Evolutionary conservation across 2,329 filamentous ascomycete species (phyloP).

Genomic region (Fusarium torreyae): DNA sequence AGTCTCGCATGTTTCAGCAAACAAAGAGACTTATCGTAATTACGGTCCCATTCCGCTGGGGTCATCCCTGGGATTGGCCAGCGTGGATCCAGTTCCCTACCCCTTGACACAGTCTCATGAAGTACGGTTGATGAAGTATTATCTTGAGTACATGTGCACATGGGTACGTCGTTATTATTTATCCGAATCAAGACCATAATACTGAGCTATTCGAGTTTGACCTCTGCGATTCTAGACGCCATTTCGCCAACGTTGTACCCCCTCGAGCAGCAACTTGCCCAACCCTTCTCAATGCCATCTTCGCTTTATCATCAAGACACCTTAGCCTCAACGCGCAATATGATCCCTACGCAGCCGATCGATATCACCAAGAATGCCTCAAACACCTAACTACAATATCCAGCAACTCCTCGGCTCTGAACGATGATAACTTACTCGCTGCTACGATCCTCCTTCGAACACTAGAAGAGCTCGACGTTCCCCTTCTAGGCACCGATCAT

Average conservation of each 20-base stretch:
- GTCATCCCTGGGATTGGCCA: constrained; percentile 25
- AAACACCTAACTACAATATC: constrained; percentile 64
- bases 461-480: constrained; percentile 68
- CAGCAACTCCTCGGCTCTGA: constrained; percentile 56
- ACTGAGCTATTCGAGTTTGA: constrained; percentile 56
- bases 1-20: neutral
- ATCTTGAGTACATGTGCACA: constrained; percentile 50
- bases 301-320: constrained; percentile 70
- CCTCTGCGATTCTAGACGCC: constrained; percentile 58
- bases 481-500: constrained; percentile 58
- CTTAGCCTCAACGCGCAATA: constrained; percentile 61
- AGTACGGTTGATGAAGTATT: constrained; percentile 49
- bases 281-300: constrained; percentile 69
- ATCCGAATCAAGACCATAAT: neutral
- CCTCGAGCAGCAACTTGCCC: constrained; percentile 65
- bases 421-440: constrained; percentile 68
- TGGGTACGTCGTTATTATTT: constrained; percentile 38
- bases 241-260: constrained; percentile 70
- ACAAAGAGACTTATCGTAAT: neutral
- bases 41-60: constrained; percentile 6
- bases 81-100: constrained; percentile 28
- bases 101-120: constrained; percentile 44
- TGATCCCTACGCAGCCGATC: constrained; percentile 64
- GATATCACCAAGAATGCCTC: constrained; percentile 69
- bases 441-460: constrained; percentile 71